Base-by-base conservation (phyloP, 2,329 filamentous ascomycete species). In the Cladophialophora yegresii region DNA sequence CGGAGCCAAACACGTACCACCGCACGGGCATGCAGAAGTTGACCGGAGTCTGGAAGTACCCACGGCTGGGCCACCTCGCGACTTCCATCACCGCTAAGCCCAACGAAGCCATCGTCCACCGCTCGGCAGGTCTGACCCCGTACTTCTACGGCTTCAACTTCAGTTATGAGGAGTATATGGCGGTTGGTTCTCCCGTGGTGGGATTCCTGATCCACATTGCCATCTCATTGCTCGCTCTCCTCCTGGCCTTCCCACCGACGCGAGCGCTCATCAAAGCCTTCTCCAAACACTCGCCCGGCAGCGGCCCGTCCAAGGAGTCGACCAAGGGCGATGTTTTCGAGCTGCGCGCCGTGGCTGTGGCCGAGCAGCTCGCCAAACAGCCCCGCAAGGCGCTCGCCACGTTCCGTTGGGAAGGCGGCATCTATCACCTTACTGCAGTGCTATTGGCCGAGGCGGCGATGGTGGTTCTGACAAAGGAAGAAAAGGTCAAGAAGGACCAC, bases 101-200 rank as follows among this genome's bases (percentile, higher is more conserved):
- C 8, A 86, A 89, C 66, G 76, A 79, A 43, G 80, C 83, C 33
- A 83, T 86, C 63, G 83, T 87, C 28, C 82, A 87, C 70, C 82
- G 86, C 62, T 85, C 81, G 51, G 87, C 85, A 78, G 83, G 83
- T 9, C 74, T 88, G 28, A 82, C 84, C 64, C 81, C 81, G 10
- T 78, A 80, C n/a, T 77, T 82, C 45, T 88, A 88, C 71, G 85
- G 85, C 0, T 78, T 80, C 1, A 79, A 80, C 10, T 88, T 89
- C 77, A 77, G 79, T 62, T 85, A 87, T 73, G 80, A 78, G 55
- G 82, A 86, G 68, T 86, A 84, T 71, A 79, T 83, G 73, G 80
- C 79, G 26, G 82, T 83, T 4, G 79, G 79, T 23, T 84, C 80
- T 61, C 69, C 77, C 0, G 63, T 87, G 22, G 71, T 77, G 4